Base-by-base conservation (phyloP, 179 eudicot genomes). In the Heliamphora pulchella region DNA sequence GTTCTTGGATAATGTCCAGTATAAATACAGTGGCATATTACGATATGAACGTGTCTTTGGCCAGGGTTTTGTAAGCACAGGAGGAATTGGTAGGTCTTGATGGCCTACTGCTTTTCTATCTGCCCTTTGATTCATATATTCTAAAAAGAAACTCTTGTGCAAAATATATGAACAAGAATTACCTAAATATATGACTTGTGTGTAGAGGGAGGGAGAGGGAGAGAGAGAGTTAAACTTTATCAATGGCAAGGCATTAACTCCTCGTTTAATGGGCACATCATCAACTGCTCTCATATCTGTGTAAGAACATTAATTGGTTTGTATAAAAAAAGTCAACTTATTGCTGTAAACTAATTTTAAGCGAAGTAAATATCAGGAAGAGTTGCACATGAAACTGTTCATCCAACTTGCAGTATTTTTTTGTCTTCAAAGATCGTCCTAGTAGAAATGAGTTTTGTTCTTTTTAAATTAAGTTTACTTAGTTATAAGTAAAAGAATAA, bases 41-140 rank as follows among this genome's bases (percentile, higher is more conserved):
- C 96, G 98, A 17, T 96, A 94, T 75, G 99, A 96, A 81, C 91
- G 91, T 4, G 93, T 94, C 46, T 96, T 96, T 87, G 99, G 98
- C 82, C 83, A 85, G 14, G 99, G 99, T 67, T 96, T 67, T 85
- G 98, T 96, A 59, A 96, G 99, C 91, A 96, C 99, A 3, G 98
- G 99, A 84, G 99, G 99, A 81, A 53, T 89, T 50, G 99, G 99
- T 96, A 89, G 5, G 91, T 74, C 74, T 75, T 4, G 31, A 58
- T 47, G 63, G 55, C 79, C 55, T 48, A 41, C n/a, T 59, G 66
- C 61, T 55, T n/a, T 44, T 11, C 54, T 22, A n/a, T 51, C 48
- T 74, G 71, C 8, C 62, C 3, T 11, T 13, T 75, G 75, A 46
- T 44, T 22, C 57, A 55, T 13, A 47, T 9, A 75, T 58, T 46